Conservation (phyloP, 202 grass and related monocot genomes). For the Setaria italica region DNA sequence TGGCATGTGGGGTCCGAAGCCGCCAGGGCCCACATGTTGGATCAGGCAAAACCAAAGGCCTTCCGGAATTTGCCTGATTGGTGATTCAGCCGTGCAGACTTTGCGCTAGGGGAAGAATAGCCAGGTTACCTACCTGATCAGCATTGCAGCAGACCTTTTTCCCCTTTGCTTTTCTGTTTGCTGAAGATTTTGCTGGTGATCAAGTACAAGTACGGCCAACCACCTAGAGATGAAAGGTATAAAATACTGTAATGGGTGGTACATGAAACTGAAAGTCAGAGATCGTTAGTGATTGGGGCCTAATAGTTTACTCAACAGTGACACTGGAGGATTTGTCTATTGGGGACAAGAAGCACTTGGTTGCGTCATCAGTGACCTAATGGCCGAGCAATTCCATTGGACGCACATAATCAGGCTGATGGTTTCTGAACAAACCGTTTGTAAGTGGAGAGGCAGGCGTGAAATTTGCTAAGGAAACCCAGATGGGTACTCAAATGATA, state of each 20-base stretch:
- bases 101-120: neutral
- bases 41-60: neutral
- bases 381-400: neutral
- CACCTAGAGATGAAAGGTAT: neutral
- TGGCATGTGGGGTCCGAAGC: neutral
- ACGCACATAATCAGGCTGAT: neutral
- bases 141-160: neutral
- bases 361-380: neutral
- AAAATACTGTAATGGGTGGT: neutral
- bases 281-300: neutral
- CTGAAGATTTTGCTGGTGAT: neutral
- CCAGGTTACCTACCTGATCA: conserved; percentile 5
- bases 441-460: neutral
- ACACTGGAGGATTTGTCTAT: neutral
- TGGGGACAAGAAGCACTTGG: too few species aligned
- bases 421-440: neutral
- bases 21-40: neutral
- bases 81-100: conserved; percentile 17
- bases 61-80: conserved; percentile 27
- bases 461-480: neutral
- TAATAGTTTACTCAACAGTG: neutral
- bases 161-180: neutral
- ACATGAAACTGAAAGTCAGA: neutral
- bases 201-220: neutral
- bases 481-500: neutral